Base-by-base conservation (phyloP, 352 stramenopile species). In the Globisporangium spinosum region DNA sequence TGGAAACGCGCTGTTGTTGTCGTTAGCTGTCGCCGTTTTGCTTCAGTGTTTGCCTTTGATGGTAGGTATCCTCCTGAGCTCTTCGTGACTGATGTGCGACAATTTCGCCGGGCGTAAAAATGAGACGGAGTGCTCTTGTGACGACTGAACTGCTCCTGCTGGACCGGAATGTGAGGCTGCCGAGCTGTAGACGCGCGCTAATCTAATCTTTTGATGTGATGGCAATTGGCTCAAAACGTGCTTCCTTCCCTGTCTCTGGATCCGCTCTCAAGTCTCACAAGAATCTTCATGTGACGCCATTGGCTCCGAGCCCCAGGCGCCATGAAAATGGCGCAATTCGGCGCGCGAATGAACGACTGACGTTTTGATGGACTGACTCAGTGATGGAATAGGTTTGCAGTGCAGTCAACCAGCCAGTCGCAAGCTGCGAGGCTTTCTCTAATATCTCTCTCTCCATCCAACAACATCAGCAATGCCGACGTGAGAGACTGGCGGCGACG, bases 161-260 rank as follows among this genome's bases (percentile, higher is more conserved):
- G 45, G 10, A 56, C 38, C 25, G 59, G 29, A 57, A 58, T 57
- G 5, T 27, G 5, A 56, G 23, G 38, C 38, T n/a, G 20, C 3
- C 1, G 20, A 20, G 34, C 17, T 57, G 29, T 55, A 55, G 51
- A 58, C 51, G 51, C 13, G 8, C 51, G n/a, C 51, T 58, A 58
- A 58, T 58, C 51, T 58, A 58, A 58, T 58, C 51, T 58, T 58
- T 25, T 58, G 51, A 58, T 58, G 27, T 22, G 51, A 58, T n/a
- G 40, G 38, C 35, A 40, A 29, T 65, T 47, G 58, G 25, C 35
- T 64, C n/a, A 27, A 55, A 55, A 55, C 8, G 47, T 3, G 35
- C 35, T 4, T 10, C 12, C 10, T 10, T 25, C 23, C 47, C n/a
- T 55, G 47, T 55, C 47, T 55, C 47, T 55, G n/a, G 6, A 8